Evolutionary conservation across 2,329 filamentous ascomycete species (phyloP).

Genomic region (Colletotrichum karsti): DNA sequence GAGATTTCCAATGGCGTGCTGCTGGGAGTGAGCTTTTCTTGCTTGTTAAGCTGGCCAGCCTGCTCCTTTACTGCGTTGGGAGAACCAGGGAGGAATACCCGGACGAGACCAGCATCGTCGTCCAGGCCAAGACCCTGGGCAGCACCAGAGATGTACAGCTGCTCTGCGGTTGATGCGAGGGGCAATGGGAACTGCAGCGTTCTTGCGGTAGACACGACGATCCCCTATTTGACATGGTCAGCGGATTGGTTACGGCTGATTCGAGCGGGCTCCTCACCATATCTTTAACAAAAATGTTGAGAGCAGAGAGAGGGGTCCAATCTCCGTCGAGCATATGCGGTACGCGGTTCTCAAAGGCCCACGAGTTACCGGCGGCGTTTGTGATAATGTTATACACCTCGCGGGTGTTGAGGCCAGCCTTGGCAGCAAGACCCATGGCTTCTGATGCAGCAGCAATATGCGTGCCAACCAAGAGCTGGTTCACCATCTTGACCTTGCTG

Average conservation of each 20-base stretch:
- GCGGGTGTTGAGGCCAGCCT: constrained; percentile 52
- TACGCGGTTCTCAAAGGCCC: constrained; percentile 66
- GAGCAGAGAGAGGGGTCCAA: constrained; percentile 45
- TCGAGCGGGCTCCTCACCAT: constrained; percentile 35
- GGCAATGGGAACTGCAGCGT: constrained; percentile 43
- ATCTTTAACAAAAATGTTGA: constrained; percentile 45
- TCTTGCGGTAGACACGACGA: constrained; percentile 39
- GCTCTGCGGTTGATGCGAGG: constrained; percentile 43
- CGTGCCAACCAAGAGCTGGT: constrained; percentile 60
- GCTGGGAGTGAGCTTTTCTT: constrained; percentile 29
- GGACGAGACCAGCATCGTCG: constrained; percentile 38
- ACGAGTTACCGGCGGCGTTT: constrained; percentile 46
- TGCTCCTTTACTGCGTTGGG: constrained; percentile 29
- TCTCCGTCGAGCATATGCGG: constrained; percentile 61
- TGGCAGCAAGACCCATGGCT: constrained; percentile 60
- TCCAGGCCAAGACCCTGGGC: constrained; percentile 37
- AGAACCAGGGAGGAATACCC: constrained; percentile 32
- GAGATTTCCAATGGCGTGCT: constrained; percentile 34
- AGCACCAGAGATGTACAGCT: constrained; percentile 38
- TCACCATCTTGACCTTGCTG: constrained; percentile 63
- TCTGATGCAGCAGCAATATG: constrained; percentile 61
- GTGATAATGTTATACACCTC: constrained; percentile 39
- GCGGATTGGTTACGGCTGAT: neutral
- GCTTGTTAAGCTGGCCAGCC: constrained; percentile 2
- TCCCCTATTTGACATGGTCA: constrained; percentile 26